Base-by-base conservation (phyloP, 257 asterid genomes). In the Schizonepeta tenuifolia region DNA sequence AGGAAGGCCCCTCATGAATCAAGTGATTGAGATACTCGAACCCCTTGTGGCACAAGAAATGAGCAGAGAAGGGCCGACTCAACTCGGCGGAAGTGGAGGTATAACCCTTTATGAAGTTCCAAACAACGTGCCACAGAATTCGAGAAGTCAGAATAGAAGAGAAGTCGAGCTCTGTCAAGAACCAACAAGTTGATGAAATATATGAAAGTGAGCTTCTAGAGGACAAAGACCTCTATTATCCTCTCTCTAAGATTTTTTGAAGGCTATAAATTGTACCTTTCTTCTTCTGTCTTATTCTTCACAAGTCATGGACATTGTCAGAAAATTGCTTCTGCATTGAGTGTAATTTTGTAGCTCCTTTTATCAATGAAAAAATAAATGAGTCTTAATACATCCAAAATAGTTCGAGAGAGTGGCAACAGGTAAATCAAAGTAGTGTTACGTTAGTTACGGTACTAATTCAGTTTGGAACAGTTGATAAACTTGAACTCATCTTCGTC, bases 1-100 rank as follows among this genome's bases (percentile, higher is more conserved):
- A 75, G 95, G 96, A 20, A 82, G 99, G 81, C 99, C 99, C 44
- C 78, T 72, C 15, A 94, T 88, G 95, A 86, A 88, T 66, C 95
- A 88, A 71, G 98, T 89, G 9, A 89, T 94, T 12, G 96, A 90
- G 77, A 86, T 88, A 67, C 97, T 94, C 3, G 92, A 91, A 74
- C 84, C 91, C 41, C 83, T 94, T 36, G 95, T 87, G 65, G 61
- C 87, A 1, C 89, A 79, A 70, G 86, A 82, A 57, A 70, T 67
- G 68, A 75, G 81, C 35, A 83, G 44, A 15, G 92, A 76, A 18
- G 91, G 80, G 69, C 76, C 74, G 9, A 62, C 76, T 56, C 73
- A 73, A 43, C 82, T 26, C 57, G 77, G 69, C 21, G 88, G 90
- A 51, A 72, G 85, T 61, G 89, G 91, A 41, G 35, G 87, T 36